Conservation (phyloP, 176 grass and related monocot species). For the Triticum urartu region DNA sequence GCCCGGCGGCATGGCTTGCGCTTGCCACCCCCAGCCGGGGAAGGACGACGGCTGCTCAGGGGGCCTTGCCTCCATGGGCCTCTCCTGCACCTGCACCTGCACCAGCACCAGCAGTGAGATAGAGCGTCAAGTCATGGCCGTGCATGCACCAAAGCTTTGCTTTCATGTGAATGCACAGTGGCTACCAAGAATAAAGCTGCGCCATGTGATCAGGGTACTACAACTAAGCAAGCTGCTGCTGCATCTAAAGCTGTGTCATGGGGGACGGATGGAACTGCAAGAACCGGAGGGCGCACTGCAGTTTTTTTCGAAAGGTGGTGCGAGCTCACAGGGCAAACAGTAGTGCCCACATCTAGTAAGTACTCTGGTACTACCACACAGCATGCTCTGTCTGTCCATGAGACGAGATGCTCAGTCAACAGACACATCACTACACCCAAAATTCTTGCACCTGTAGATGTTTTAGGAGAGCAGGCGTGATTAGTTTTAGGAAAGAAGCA, state of each 20-base stretch:
- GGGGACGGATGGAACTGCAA: neutral
- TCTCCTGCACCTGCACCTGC: slow-evolving; percentile 50
- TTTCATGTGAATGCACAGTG: slow-evolving; percentile 19
- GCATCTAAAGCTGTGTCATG: slow-evolving; percentile 27
- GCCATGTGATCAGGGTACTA: slow-evolving; percentile 30
- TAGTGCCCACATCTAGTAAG: neutral
- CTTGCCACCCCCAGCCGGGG: slow-evolving; percentile 64
- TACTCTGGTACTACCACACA: too few relatives aligned
- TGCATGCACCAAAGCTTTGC: slow-evolving; percentile 1
- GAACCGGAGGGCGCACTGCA: neutral
- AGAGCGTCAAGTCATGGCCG: neutral
- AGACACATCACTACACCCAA: too few relatives aligned
- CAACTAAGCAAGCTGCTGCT: neutral
- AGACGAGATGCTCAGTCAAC: neutral
- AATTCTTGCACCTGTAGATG: neutral
- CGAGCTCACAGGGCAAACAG: slow-evolving; percentile 31
- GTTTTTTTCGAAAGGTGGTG: slow-evolving; percentile 7
- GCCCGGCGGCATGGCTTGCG: slow-evolving; percentile 52
- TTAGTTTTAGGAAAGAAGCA: neutral
- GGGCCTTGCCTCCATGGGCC: slow-evolving; percentile 46
- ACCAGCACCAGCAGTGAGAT: too few relatives aligned
- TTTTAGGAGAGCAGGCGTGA: neutral
- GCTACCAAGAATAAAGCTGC: slow-evolving; percentile 20
- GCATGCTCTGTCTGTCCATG: neutral
- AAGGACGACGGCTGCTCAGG: slow-evolving; percentile 16